Conservation (phyloP, 2,329 filamentous ascomycete species). For the Penicillium decumbens region DNA sequence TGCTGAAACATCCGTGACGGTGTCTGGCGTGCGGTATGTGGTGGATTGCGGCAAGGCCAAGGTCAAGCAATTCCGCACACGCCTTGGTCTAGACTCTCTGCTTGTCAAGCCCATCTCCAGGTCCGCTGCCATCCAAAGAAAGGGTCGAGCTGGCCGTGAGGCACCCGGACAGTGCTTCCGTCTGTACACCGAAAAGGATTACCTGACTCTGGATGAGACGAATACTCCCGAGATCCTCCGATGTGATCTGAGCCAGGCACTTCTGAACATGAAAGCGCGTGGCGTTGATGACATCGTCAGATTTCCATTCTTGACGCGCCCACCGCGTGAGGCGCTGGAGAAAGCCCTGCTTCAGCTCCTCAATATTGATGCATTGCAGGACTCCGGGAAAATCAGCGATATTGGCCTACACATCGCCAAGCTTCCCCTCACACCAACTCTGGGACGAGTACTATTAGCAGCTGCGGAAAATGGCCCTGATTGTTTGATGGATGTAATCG, state of each 20-base stretch:
- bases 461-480: constrained; percentile 65
- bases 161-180: constrained; percentile 84
- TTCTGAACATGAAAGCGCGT: constrained; percentile 89
- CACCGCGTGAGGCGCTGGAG: constrained; percentile 70
- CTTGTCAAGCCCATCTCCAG: constrained; percentile 87
- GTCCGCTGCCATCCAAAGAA: constrained; percentile 85
- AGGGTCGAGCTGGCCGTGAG: constrained; percentile 89
- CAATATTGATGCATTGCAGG: constrained; percentile 69
- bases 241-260: constrained; percentile 78
- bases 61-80: constrained; percentile 81
- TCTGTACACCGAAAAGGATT: constrained; percentile 78
- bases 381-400: constrained; percentile 67
- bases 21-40: constrained; percentile 86
- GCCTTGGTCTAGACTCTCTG: constrained; percentile 83
- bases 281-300: constrained; percentile 74
- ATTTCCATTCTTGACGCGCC: constrained; percentile 82
- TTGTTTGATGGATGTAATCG: constrained; percentile 77
- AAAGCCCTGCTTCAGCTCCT: constrained; percentile 77
- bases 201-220: constrained; percentile 62
- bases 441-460: constrained; percentile 77
- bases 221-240: constrained; percentile 86
- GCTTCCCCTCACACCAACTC: constrained; percentile 74
- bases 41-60: constrained; percentile 93
- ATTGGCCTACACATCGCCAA: constrained; percentile 72
- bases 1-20: constrained; percentile 96